phyloP scores from a whole-genome alignment of 768 basidiomycete species.

The Paxillus involutus region DNA sequence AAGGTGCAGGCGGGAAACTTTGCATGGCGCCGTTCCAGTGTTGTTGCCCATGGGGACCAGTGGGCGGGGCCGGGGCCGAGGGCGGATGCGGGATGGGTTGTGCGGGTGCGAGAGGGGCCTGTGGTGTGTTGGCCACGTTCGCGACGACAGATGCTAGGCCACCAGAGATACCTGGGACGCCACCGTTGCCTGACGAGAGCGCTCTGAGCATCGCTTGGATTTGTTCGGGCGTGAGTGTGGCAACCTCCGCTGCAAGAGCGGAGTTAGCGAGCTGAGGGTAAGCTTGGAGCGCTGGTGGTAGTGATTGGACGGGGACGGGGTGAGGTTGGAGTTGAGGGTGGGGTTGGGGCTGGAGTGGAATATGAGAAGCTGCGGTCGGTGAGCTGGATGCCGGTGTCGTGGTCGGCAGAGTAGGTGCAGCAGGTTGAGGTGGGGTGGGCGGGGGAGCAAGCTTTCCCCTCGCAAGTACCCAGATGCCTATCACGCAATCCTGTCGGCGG shows the following conservation, averaged over 20 bases:
- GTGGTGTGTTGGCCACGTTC: conserved; percentile 18
- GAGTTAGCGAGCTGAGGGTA: conserved; percentile 42
- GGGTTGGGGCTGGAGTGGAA: conserved; percentile 5
- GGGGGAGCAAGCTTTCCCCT: conserved; percentile 72
- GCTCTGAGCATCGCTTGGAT: conserved; percentile 66
- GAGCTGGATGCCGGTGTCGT: neutral
- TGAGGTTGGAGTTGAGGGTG: conserved; percentile 18
- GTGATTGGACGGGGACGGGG: conserved; percentile 8
- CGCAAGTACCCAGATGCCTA: conserved; percentile 84
- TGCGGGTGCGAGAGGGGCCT: conserved; percentile 14
- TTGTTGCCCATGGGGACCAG: conserved; percentile 17
- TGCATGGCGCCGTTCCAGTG: conserved; percentile 25
- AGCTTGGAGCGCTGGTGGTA: conserved; percentile 27
- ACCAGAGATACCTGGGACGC: conserved; percentile 29
- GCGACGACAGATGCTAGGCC: conserved; percentile 27
- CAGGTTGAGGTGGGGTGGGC: conserved; percentile 24
- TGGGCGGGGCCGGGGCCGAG: neutral
- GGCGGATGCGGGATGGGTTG: neutral
- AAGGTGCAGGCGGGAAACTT: conserved; percentile 23
- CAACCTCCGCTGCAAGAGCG: conserved; percentile 68
- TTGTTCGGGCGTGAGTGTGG: conserved; percentile 74
- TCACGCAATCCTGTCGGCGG: conserved; percentile 63
- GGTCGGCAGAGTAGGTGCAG: conserved; percentile 16
- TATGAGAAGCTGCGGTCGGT: neutral
- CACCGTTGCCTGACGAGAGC: conserved; percentile 44